phyloP scores from a whole-genome alignment of 139 green algal species.

The Volvox reticuliferus region DNA sequence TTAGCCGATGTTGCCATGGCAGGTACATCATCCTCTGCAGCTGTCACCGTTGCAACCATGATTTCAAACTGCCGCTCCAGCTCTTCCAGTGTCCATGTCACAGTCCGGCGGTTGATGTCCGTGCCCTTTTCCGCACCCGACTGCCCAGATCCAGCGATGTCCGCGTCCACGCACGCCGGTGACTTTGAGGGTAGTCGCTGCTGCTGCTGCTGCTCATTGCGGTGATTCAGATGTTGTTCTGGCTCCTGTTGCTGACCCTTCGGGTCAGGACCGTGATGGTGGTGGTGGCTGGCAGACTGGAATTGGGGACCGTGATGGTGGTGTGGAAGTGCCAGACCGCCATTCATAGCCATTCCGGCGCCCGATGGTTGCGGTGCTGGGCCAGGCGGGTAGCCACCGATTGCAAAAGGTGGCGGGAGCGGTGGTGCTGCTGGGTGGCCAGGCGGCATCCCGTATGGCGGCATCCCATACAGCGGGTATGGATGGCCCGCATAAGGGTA shows the following conservation, averaged over 20 bases:
- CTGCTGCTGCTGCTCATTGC: background rate
- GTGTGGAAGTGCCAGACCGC: background rate
- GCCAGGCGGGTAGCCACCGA: background rate
- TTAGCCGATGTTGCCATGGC: background rate
- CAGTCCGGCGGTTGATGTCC: background rate
- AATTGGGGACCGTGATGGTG: constrained; percentile 31
- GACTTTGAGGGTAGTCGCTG: background rate
- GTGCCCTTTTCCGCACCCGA: background rate
- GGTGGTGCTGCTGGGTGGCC: background rate
- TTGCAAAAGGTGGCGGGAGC: background rate
- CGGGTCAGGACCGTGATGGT: background rate
- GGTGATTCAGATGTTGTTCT: no score
- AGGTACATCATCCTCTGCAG: background rate
- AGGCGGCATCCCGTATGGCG: background rate
- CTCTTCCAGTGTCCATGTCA: constrained; percentile 37
- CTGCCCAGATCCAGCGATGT: no score
- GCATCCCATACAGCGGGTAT: background rate
- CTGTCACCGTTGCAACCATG: background rate
- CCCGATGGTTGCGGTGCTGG: no score
- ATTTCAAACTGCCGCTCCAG: constrained; percentile 33
- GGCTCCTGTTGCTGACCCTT: background rate
- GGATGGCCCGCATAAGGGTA: background rate
- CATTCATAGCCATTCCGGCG: background rate
- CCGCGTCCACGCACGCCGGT: background rate
- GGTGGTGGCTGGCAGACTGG: background rate